phyloP scores from a whole-genome alignment of 2,329 filamentous ascomycete genomes.

The Phyllosticta capitalensis region DNA sequence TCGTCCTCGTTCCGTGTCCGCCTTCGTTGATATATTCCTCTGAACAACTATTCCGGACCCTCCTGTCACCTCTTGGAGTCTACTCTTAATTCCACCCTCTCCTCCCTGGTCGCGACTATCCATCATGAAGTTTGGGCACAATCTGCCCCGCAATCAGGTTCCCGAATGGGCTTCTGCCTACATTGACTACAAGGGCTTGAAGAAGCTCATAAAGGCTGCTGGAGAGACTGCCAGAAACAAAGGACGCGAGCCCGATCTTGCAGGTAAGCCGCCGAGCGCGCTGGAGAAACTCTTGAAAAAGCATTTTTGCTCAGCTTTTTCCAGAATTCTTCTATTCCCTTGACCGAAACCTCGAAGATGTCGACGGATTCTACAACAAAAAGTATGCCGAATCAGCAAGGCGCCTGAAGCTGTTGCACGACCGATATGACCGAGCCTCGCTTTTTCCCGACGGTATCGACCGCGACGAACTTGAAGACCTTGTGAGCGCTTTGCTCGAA shows the following conservation, averaged over 20 bases:
- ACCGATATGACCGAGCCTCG: conserved; percentile 69
- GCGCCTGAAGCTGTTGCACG: conserved; percentile 75
- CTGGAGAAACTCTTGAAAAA: no score
- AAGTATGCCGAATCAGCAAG: conserved; percentile 80
- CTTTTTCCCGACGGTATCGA: conserved; percentile 66
- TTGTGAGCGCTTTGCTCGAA: conserved; percentile 83
- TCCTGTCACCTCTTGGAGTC: neutral
- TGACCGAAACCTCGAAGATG: conserved; percentile 93
- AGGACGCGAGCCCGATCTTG: conserved; percentile 73
- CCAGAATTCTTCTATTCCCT: conserved; percentile 94
- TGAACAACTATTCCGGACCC: neutral
- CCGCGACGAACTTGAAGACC: conserved; percentile 80
- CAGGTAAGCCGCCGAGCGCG: no score
- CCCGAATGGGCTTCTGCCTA: conserved; percentile 78
- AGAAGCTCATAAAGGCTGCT: conserved; percentile 87
- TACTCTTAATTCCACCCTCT: neutral
- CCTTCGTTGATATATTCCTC: neutral
- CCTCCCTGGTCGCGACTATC: neutral
- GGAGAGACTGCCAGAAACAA: conserved; percentile 47
- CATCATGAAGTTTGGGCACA: conserved; percentile 41
- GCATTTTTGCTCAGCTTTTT: neutral
- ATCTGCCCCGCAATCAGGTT: conserved; percentile 70
- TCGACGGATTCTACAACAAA: conserved; percentile 94
- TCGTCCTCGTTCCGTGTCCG: conserved; percentile 2
- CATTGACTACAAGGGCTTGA: conserved; percentile 84